These are phyloP conservation scores for Aspergillus fumigatus DNA, from an alignment of 2,329 filamentous ascomycete genomes.

Conservation along the genomic window DNA sequence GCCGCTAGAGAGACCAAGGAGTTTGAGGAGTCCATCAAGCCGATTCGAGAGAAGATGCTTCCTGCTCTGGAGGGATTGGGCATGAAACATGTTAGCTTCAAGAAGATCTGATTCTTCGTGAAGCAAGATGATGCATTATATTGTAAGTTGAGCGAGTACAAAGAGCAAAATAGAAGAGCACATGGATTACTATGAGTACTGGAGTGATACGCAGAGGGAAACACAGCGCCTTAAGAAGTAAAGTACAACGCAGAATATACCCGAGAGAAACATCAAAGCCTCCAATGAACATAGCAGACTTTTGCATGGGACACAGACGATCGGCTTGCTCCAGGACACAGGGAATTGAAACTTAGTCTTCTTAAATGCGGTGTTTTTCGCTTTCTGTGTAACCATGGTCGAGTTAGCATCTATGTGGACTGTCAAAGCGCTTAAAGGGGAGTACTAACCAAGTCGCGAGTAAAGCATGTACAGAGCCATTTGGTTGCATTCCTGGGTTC, in stretches of 20 bases:
- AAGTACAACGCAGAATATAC: slow-evolving; percentile 28
- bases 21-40: slow-evolving; percentile 40
- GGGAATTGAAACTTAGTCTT: slow-evolving; percentile 7
- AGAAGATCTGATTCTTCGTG: slow-evolving; percentile 19
- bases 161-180: not conserved
- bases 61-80: slow-evolving; percentile 36
- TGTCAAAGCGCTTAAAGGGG: not conserved
- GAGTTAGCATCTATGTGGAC: not conserved
- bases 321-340: slow-evolving; percentile 6
- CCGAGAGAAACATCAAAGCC: slow-evolving; percentile 13
- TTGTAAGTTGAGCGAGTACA: slow-evolving; percentile 1
- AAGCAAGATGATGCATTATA: slow-evolving; percentile 1
- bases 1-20: slow-evolving; percentile 41
- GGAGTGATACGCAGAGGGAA: not conserved
- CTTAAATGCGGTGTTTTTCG: slow-evolving; percentile 67
- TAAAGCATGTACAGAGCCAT: slow-evolving; percentile 99
- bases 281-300: slow-evolving; percentile 23
- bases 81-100: slow-evolving; percentile 44
- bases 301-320: slow-evolving; percentile 11
- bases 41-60: slow-evolving; percentile 40
- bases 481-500: slow-evolving; percentile 96
- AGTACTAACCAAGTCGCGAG: slow-evolving; percentile 74
- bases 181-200: slow-evolving; percentile 2
- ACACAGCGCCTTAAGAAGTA: slow-evolving; percentile 26
- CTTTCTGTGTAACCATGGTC: slow-evolving; percentile 52